phyloP scores from a whole-genome alignment of 2,329 filamentous ascomycete species.

The Paecilomyces dactylethromorphus region DNA sequence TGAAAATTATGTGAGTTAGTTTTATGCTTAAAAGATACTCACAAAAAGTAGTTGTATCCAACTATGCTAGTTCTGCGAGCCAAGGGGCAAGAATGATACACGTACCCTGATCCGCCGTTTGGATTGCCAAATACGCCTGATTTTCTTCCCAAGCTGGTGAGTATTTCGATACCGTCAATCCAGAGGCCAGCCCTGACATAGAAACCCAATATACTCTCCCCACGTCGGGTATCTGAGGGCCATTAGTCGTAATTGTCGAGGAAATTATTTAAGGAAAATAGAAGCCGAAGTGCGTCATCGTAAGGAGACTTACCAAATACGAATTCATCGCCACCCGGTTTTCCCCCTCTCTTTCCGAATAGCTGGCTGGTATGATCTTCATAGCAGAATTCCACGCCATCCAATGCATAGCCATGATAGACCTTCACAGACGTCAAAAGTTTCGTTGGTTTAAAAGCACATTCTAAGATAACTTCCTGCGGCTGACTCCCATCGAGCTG shows the following conservation, averaged over 20 bases:
- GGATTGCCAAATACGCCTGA: constrained; percentile 80
- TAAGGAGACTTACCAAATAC: constrained; percentile 62
- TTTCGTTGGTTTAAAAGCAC: constrained; percentile 60
- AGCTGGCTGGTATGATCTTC: constrained; percentile 79
- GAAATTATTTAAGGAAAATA: background rate
- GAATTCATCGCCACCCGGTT: constrained; percentile 65
- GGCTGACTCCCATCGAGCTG: constrained; percentile 63
- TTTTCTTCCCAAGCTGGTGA: constrained; percentile 82
- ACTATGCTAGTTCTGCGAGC: background rate
- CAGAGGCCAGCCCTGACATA: constrained; percentile 70
- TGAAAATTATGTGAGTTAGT: background rate
- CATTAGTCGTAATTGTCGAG: constrained; percentile 14
- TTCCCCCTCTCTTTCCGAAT: constrained; percentile 75
- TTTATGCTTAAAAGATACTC: no score
- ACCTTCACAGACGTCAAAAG: constrained; percentile 68
- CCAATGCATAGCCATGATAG: constrained; percentile 69
- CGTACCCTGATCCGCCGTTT: constrained; percentile 74
- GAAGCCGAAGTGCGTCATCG: background rate
- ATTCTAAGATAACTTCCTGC: constrained; percentile 69
- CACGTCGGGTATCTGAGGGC: constrained; percentile 64
- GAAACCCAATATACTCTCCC: constrained; percentile 85
- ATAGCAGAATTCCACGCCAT: constrained; percentile 88
- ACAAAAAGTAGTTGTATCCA: no score
- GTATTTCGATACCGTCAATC: constrained; percentile 80
- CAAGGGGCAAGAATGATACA: constrained; percentile 14